phyloP scores from a whole-genome alignment of 2,329 filamentous ascomycete genomes.

The Leptographium wingfieldii region DNA sequence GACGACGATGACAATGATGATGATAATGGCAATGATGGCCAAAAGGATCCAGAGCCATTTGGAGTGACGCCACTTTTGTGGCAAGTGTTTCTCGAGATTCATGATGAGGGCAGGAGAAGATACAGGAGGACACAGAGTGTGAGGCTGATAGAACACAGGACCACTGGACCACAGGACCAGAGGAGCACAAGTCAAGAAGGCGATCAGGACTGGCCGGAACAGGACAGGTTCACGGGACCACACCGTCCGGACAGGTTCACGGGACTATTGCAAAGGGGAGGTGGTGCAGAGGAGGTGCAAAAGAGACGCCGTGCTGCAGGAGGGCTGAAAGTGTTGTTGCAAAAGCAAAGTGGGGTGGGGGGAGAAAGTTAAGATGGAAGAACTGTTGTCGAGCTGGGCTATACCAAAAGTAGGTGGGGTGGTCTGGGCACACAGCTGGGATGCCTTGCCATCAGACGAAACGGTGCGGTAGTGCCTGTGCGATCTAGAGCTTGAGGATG shows the following conservation, averaged over 20 bases:
- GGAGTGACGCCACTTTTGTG: neutral
- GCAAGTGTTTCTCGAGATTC: conserved; percentile 3
- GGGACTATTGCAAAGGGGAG: neutral
- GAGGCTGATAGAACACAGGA: neutral
- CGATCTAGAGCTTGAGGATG: neutral
- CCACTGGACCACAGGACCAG: neutral
- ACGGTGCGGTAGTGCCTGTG: neutral
- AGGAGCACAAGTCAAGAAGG: neutral
- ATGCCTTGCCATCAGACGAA: neutral
- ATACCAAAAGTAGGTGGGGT: neutral
- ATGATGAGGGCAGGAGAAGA: neutral
- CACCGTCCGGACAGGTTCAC: neutral
- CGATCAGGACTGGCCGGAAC: neutral
- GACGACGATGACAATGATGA: conserved; percentile 6
- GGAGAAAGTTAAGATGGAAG: neutral
- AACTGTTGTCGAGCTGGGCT: neutral
- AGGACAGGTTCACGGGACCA: neutral
- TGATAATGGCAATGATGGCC: neutral
- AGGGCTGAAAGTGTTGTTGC: neutral
- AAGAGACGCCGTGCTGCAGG: neutral
- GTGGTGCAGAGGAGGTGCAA: neutral
- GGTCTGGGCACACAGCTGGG: neutral
- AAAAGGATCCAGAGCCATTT: neutral
- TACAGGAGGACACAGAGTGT: neutral
- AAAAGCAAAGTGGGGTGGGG: neutral